A percentile compares a stretch with the other conserved stretches of the same genome.
phyloP scores from a whole-genome alignment of 257 asterid species.

The Solanum chiquidenum region DNA sequence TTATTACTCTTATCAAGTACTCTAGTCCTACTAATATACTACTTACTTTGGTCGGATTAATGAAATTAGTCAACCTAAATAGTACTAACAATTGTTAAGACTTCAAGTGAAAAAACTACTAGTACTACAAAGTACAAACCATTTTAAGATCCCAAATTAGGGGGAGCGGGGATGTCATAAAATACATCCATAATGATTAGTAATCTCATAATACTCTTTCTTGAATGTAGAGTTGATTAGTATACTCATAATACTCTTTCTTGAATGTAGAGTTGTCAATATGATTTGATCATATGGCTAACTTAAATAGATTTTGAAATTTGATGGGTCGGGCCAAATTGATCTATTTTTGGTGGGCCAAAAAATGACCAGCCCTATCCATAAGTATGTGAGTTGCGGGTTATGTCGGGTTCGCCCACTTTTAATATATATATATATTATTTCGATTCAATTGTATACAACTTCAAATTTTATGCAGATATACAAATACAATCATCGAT shows the following conservation, averaged over 20 bases:
- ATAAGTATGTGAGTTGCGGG: not conserved
- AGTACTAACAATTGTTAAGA: no score
- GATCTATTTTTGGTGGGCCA: not conserved
- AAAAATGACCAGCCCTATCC: not conserved
- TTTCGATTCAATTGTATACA: no score
- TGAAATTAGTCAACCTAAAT: not conserved
- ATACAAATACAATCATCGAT: no score
- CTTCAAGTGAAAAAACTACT: no score
- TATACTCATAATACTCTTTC: no score
- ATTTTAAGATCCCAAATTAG: not conserved
- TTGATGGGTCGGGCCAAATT: not conserved
- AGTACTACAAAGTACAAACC: no score
- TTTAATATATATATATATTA: no score
- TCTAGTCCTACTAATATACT: not conserved
- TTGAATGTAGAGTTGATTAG: not conserved
- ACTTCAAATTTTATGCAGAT: no score
- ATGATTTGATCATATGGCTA: not conserved
- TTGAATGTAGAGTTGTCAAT: not conserved
- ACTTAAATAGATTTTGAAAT: no score
- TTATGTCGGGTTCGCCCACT: fast-evolving
- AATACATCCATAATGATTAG: not conserved
- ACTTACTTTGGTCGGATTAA: not conserved
- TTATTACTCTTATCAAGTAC: no score
- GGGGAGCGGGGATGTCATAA: not conserved
- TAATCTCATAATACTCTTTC: no score